Base-by-base conservation (phyloP, 352 stramenopile species). In the Phytophthora sojae region DNA sequence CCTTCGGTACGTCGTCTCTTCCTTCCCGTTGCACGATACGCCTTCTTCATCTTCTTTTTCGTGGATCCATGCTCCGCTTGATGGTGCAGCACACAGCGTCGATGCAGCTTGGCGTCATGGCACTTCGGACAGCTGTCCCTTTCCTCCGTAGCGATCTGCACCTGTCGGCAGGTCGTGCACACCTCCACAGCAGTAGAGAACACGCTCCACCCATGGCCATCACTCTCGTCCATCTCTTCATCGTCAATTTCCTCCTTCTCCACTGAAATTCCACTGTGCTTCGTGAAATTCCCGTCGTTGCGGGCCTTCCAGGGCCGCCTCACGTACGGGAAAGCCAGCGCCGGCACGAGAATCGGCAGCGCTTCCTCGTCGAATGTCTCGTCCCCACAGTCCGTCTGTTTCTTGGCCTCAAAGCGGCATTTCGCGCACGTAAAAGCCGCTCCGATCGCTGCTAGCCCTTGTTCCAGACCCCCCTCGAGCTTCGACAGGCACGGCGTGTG, bases 81-180 rank as follows among this genome's bases (percentile, higher is more conserved):
- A 3, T 74, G 17, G 23, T 21, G 39, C 14, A 61, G 19, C n/a
- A 82, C 73, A 61, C 83, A 88, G 19, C 57, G 67, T 23, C 70
- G 73, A 52, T 91, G 73, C 29, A 81, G 58, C n/a, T 39, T 30
- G 1, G 64, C 4, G 6, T 53, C 35, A 14, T 71, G 63, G 57
- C 86, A 91, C 25, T 71, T 75, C 2, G 37, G 57, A 50, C 84
- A 91, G 0, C 29, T 69, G 14, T 12, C 59, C 32, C 42, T 63
- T 6, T 94, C 81, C 6, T 61, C 63, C 0, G 57, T 14, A 4
- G n/a, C 52, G 55, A 94, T 75, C 49, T 86, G 67, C 52, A 91
- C 73, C 47, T 92, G 83, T 39, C 83, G 73, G 52, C 86, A 94
- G 4, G 71, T 77, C 32, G 65, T 75, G 54, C 86, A 92, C 15